Conservation (phyloP, 2,329 filamentous ascomycete genomes). For the Lachnellula occidentalis region DNA sequence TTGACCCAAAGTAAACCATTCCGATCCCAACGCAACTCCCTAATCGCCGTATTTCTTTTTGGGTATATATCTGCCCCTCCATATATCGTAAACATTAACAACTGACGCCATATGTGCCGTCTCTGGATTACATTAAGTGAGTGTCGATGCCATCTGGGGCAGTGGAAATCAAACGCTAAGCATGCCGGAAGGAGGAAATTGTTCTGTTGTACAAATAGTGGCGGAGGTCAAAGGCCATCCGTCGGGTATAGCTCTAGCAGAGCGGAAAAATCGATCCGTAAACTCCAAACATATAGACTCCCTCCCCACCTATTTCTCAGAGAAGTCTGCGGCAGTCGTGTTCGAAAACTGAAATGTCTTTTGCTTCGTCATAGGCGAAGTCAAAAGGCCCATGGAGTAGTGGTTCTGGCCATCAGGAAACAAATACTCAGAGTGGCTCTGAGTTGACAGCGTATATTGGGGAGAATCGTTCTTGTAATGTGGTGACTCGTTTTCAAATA, state of each 20-base stretch:
- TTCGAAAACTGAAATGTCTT: slow-evolving; percentile 32
- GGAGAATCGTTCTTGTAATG: slow-evolving; percentile 22
- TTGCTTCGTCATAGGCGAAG: slow-evolving; percentile 23
- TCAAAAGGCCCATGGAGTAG: slow-evolving; percentile 13
- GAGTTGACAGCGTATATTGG: slow-evolving; percentile 22
- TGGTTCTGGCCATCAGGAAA: slow-evolving; percentile 20
- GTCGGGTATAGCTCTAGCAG: slow-evolving; percentile 11
- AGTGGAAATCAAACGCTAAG: slow-evolving; percentile 16
- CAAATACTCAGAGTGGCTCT: slow-evolving; percentile 23
- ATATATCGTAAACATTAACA: slow-evolving; percentile 16
- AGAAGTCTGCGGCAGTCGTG: slow-evolving; percentile 30
- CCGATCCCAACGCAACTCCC: too few species aligned
- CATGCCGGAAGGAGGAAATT: slow-evolving; percentile 15
- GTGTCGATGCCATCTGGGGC: slow-evolving; percentile 4
- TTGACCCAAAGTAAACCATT: slow-evolving; percentile 4
- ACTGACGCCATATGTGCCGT: slow-evolving; percentile 3
- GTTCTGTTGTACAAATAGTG: slow-evolving; percentile 19
- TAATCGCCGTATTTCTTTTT: slow-evolving; percentile 1
- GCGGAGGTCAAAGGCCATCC: slow-evolving; percentile 1
- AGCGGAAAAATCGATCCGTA: slow-evolving; percentile 2
- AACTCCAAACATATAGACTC: background rate
- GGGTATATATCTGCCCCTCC: slow-evolving; percentile 13
- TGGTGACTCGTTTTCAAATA: slow-evolving; percentile 22
- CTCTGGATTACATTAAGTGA: slow-evolving; percentile 26
- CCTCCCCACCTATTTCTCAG: slow-evolving; percentile 20